These are phyloP conservation scores for Pleurotus eryngii DNA, from an alignment of 768 basidiomycete species.

Conservation along the genomic window DNA sequence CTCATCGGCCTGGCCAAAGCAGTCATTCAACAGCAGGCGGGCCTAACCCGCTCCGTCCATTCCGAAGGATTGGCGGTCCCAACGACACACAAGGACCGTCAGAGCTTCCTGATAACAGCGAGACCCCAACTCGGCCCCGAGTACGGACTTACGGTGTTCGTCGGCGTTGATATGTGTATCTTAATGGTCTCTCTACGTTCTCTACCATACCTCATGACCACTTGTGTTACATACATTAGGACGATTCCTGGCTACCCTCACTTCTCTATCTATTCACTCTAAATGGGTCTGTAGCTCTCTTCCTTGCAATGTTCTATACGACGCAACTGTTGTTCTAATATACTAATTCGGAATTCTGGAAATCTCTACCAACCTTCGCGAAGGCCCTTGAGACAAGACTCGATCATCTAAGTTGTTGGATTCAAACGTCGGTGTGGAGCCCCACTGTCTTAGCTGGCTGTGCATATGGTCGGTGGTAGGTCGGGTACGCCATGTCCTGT, in stretches of 20 bases:
- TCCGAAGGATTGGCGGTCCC: slow-evolving; percentile 18
- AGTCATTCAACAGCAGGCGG: slow-evolving; percentile 15
- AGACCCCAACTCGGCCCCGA: slow-evolving; percentile 63
- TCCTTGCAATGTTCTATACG: slow-evolving; percentile 2
- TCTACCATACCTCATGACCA: neutral
- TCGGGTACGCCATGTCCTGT: too few species aligned
- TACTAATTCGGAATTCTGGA: neutral
- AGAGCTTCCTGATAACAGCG: slow-evolving; percentile 30
- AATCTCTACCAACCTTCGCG: too few species aligned
- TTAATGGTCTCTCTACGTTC: neutral
- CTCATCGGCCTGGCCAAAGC: neutral
- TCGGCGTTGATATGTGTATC: slow-evolving; percentile 35
- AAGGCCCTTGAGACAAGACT: too few species aligned
- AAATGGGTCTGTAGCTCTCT: neutral
- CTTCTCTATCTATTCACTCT: neutral
- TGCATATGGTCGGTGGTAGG: too few species aligned
- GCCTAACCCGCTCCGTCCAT: slow-evolving; percentile 8
- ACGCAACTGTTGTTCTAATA: slow-evolving; percentile 5
- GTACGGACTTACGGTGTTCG: slow-evolving; percentile 40
- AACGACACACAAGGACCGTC: slow-evolving; percentile 29
- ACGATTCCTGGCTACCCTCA: neutral
- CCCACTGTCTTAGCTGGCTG: too few species aligned
- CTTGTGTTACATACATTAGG: neutral
- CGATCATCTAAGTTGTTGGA: too few species aligned
- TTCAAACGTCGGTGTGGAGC: too few species aligned